Conservation (phyloP, 768 basidiomycete genomes). For the Mycena metata region DNA sequence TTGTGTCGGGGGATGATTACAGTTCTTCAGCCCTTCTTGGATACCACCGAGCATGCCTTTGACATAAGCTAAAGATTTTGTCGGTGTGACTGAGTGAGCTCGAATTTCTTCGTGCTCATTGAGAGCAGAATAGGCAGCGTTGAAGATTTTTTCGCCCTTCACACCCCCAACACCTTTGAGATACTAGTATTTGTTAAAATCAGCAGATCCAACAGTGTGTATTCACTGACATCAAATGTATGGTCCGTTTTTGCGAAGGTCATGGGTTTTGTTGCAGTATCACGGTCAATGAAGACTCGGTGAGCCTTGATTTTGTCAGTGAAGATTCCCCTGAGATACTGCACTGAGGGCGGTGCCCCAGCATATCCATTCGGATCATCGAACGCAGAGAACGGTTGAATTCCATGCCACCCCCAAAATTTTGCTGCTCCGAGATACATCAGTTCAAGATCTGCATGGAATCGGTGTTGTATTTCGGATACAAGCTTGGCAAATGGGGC, state of each 20-base stretch:
- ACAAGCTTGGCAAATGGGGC: background rate
- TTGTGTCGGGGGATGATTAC: conserved; percentile 1
- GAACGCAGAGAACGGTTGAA: background rate
- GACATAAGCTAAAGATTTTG: conserved; percentile 4
- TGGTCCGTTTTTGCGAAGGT: no score
- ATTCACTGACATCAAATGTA: background rate
- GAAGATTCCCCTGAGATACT: background rate
- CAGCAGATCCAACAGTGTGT: no score
- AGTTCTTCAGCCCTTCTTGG: background rate
- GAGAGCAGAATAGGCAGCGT: background rate
- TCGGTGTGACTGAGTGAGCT: background rate
- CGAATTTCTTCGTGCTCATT: conserved; percentile 8
- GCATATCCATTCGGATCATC: background rate
- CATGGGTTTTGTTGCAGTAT: no score
- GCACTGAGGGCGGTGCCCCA: background rate
- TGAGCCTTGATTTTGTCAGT: no score
- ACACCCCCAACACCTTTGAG: background rate
- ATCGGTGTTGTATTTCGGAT: background rate
- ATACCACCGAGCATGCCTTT: background rate
- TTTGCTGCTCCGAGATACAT: conserved; percentile 1
- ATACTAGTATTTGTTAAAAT: no score
- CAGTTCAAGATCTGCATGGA: background rate
- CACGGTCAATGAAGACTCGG: no score
- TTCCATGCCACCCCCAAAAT: background rate
- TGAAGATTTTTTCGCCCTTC: conserved; percentile 1